A percentile compares a stretch with the other conserved stretches of the same genome.
These are phyloP conservation scores for Adansonia digitata DNA, from an alignment of 345 rosid species.

Conservation along the genomic window DNA sequence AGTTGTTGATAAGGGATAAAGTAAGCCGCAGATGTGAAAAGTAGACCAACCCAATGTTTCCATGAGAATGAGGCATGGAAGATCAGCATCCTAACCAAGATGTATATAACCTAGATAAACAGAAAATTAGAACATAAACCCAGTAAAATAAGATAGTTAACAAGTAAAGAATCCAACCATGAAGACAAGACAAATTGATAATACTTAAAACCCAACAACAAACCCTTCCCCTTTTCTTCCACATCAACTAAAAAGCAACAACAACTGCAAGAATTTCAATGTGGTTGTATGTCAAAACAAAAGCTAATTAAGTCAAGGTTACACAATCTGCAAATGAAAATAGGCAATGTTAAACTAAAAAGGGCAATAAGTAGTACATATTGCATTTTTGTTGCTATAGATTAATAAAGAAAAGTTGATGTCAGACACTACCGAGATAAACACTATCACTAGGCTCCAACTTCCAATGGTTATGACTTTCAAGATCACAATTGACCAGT, in stretches of 20 bases:
- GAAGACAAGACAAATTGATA: background rate
- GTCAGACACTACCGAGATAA: background rate
- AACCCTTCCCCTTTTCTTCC: background rate
- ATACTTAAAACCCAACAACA: background rate
- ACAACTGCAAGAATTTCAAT: background rate
- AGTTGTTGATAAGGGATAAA: conserved; percentile 70
- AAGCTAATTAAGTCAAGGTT: background rate
- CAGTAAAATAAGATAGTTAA: background rate
- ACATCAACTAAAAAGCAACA: background rate
- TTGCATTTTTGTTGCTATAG: background rate
- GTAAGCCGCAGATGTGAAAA: conserved; percentile 60
- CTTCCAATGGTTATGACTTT: background rate
- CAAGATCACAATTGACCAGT: background rate
- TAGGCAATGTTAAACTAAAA: background rate
- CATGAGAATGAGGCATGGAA: conserved; percentile 65
- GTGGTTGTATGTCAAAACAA: background rate
- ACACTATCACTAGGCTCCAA: background rate
- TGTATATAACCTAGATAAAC: conserved; percentile 49
- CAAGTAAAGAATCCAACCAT: background rate
- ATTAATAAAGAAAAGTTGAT: background rate
- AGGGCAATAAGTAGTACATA: background rate
- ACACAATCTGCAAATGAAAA: background rate
- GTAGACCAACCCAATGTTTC: conserved; percentile 76
- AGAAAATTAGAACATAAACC: conserved; percentile 6
- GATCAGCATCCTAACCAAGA: conserved; percentile 61